Evolutionary conservation across 2,329 filamentous ascomycete genomes (phyloP).

Genomic region (Ascocoryne sarcoides): DNA sequence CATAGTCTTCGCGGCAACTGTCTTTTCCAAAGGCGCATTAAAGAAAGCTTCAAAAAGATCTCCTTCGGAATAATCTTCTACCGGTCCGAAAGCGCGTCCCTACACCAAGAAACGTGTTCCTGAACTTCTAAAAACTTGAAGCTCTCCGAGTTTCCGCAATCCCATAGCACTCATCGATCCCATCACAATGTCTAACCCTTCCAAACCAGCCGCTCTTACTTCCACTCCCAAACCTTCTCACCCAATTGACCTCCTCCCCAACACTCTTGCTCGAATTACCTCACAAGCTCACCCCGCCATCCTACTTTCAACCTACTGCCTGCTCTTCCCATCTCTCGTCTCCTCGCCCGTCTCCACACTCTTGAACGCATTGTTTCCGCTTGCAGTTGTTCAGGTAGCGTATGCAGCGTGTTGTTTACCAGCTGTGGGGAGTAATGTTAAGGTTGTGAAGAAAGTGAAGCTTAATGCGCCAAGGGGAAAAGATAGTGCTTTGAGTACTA

Average conservation of each 20-base stretch:
- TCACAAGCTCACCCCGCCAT: constrained; percentile 60
- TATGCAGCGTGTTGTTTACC: constrained; percentile 59
- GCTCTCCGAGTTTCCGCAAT: too few species aligned
- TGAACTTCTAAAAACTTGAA: too few species aligned
- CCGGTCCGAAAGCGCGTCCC: too few species aligned
- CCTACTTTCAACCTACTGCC: constrained; percentile 53
- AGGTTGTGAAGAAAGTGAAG: constrained; percentile 40
- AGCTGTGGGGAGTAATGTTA: constrained; percentile 32
- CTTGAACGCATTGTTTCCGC: constrained; percentile 48
- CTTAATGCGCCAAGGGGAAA: constrained; percentile 45
- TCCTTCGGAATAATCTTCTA: too few species aligned
- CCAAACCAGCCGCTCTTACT: constrained; percentile 5
- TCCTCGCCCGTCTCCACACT: constrained; percentile 60
- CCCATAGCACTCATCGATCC: constrained; percentile 28
- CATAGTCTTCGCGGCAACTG: too few species aligned
- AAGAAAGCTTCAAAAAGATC: too few species aligned
- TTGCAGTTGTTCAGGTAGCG: constrained; percentile 54
- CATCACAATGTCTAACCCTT: constrained; percentile 23
- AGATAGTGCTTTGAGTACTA: constrained; percentile 18
- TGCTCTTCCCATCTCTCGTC: constrained; percentile 59
- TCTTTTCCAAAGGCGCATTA: too few species aligned
- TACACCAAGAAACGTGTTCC: too few species aligned
- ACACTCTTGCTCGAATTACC: constrained; percentile 39
- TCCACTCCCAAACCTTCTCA: constrained; percentile 16
- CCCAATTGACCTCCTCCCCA: constrained; percentile 26